Percentiles rank a stretch among this genome's conserved stretches.
These are phyloP conservation scores for Coprinellus micaceus DNA, from an alignment of 768 basidiomycete genomes.

Conservation along the genomic window DNA sequence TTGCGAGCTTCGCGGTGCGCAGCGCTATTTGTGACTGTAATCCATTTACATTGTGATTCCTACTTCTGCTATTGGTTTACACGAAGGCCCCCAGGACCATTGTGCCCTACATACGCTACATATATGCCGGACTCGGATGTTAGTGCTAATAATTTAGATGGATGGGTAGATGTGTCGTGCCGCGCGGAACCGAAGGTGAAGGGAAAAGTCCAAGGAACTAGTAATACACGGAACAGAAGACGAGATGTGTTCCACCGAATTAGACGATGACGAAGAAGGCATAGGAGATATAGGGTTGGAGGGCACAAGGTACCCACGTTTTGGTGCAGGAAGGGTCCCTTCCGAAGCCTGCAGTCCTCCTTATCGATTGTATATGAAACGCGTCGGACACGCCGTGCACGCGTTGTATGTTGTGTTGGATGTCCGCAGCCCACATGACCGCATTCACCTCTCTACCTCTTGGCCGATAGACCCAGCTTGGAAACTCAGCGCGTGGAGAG, in stretches of 20 bases:
- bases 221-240: neutral
- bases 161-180: neutral
- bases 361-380: neutral
- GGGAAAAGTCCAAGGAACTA: neutral
- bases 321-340: neutral
- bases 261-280: neutral
- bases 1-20: constrained; percentile 78
- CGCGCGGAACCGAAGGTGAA: neutral
- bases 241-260: neutral
- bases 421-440: neutral
- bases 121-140: neutral
- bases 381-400: neutral
- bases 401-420: neutral
- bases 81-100: neutral
- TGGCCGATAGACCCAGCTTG: neutral
- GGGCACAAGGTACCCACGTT: neutral
- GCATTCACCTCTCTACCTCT: too few relatives aligned
- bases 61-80: neutral
- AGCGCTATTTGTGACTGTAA: constrained; percentile 67
- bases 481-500: constrained; percentile 38
- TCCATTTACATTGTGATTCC: constrained; percentile 47
- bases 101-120: neutral
- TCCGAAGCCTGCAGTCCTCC: neutral
- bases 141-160: neutral
- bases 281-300: neutral